phyloP scores from a whole-genome alignment of 164 flowering plant genomes.

The Magnolia changhungtana region DNA sequence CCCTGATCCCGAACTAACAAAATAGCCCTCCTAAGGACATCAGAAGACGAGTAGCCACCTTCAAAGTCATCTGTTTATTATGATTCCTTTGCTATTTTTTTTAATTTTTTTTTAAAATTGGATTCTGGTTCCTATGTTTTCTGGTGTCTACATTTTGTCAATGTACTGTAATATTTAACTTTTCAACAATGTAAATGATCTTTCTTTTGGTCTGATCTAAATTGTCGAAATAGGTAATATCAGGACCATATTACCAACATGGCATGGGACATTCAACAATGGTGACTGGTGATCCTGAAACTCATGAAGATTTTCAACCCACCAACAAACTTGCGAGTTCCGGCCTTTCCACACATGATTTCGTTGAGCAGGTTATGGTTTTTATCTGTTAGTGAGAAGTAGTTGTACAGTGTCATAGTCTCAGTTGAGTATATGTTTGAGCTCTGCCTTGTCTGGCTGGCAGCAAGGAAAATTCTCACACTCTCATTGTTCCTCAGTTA shows the following conservation, averaged over 20 bases:
- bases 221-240: conserved; percentile 1
- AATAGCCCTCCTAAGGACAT: too few relatives aligned
- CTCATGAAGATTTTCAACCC: conserved; percentile 89
- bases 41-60: not conserved
- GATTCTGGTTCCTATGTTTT: not conserved
- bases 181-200: not conserved
- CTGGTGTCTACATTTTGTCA: not conserved
- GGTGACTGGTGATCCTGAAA: conserved; percentile 63
- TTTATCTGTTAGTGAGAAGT: not conserved
- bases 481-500: not conserved
- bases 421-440: not conserved
- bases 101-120: not conserved
- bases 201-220: not conserved
- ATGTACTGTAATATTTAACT: not conserved
- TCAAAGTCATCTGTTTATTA: not conserved
- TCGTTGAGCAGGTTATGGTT: conserved; percentile 71
- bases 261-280: conserved; percentile 24
- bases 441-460: not conserved
- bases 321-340: conserved; percentile 52
- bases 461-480: not conserved
- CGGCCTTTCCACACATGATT: conserved; percentile 39
- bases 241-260: conserved; percentile 9
- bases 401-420: too few relatives aligned
- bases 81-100: not conserved
- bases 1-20: too few relatives aligned